Percentiles rank a stretch among this genome's conserved stretches.
Evolutionary conservation across 2,329 filamentous ascomycete genomes (phyloP).

Genomic region (Teratosphaeriaceae sp.): DNA sequence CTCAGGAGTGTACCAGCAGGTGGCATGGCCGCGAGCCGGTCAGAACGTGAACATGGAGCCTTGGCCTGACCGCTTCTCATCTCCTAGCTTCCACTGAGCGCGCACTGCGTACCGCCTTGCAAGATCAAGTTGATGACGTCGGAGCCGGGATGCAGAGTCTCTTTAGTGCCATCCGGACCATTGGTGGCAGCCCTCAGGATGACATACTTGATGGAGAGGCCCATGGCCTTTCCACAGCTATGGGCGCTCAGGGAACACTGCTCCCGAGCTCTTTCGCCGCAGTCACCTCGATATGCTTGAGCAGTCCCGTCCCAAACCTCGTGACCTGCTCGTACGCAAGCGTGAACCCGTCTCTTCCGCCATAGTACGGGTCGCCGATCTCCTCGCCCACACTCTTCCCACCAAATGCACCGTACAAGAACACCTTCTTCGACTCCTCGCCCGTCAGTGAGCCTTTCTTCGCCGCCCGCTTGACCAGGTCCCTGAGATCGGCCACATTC

Average conservation of each 20-base stretch:
- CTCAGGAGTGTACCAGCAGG: constrained; percentile 23
- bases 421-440: constrained; percentile 34
- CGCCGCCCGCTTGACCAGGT: constrained; percentile 50
- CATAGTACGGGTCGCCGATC: constrained; percentile 88
- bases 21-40: no score
- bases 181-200: constrained; percentile 22
- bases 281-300: constrained; percentile 51
- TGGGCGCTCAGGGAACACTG: constrained; percentile 3
- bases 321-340: constrained; percentile 78
- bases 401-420: constrained; percentile 78
- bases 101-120: no score
- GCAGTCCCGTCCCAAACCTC: constrained; percentile 69
- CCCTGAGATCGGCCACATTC: constrained; percentile 66
- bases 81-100: no score
- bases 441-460: constrained; percentile 31
- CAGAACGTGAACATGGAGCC: no score
- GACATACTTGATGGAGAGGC: no score
- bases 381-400: constrained; percentile 55
- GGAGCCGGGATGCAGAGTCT: no score
- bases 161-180: constrained; percentile 23
- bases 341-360: constrained; percentile 72
- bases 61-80: no score
- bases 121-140: no score
- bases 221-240: no score
- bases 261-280: constrained; percentile 10